Evolutionary conservation across 106 monocot genomes (phyloP), one percentile per base, ranked within the genome.

Genomic region (Triglochin maritima): DNA sequence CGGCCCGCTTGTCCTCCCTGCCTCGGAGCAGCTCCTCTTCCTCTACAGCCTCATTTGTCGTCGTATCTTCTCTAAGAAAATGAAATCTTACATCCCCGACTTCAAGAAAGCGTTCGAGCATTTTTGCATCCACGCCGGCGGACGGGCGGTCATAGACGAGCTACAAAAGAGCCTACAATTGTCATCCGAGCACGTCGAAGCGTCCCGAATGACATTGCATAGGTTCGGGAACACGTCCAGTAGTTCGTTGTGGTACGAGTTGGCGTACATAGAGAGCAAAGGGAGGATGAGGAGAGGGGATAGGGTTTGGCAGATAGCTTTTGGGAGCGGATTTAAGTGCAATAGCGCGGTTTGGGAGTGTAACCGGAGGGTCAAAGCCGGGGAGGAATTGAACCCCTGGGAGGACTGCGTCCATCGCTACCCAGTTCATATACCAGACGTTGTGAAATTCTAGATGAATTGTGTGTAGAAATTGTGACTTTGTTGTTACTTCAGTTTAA

Each of bases 31-130:
- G 50, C 59, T 74, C 13, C 56, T 67, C 57, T 74, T 74, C 74
- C 59, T 67, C 17, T 60, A 47, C 64, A 46, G 46, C 46, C 5
- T 56, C 10, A 47, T 58, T 4, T 16, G 49, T 4, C 17, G 60
- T 6, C 16, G 14, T 6, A 47, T 71, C 42, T 46, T 57, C 7
- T 41, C 3, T 0, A 57, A 59, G 46, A 49, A 46, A 10, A 49
- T 68, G 72, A 82, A 78, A 50, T 89, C 82, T 3, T 80, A 84
- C 68, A 80, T 84, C 7, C 84, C 84, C 1, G 78, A 84, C 50
- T 84, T 84, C 80, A 84, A 78, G 78, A 69, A 75, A 58, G 84
- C 84, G 16, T 85, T 85, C 61, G 78, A 71, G 72, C 78, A 88
- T 71, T 77, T 84, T 79, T 71, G 84, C 76, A 79, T 88, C 68